phyloP scores from a whole-genome alignment of 257 asterid genomes.

The Fraxinus americana region DNA sequence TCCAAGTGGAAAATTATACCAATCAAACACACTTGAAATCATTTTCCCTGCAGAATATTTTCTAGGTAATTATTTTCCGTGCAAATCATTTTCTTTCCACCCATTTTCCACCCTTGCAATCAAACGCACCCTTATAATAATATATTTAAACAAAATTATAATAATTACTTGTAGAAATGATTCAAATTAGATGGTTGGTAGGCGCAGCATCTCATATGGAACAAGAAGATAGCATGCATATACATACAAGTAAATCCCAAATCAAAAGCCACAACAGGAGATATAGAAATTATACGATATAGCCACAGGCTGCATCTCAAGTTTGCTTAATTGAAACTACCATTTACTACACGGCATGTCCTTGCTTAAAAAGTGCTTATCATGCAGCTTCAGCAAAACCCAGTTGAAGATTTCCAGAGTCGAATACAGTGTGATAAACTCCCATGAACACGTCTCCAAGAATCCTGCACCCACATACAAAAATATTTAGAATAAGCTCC shows the following conservation, averaged over 20 bases:
- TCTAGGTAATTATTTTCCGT: too few relatives aligned
- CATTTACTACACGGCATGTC: conserved; percentile 18
- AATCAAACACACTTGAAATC: too few relatives aligned
- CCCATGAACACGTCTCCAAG: conserved; percentile 99
- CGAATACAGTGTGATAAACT: conserved; percentile 87
- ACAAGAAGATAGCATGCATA: conserved; percentile 2
- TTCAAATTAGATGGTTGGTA: not conserved
- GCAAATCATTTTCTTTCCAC: too few relatives aligned
- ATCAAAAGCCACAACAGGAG: not conserved
- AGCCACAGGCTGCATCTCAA: not conserved
- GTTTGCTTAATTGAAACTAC: conserved; percentile 22
- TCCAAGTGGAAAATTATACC: too few relatives aligned
- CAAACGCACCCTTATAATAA: too few relatives aligned
- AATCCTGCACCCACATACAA: conserved; percentile 56
- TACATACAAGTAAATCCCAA: conserved; percentile 2
- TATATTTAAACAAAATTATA: too few relatives aligned
- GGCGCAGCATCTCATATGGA: not conserved
- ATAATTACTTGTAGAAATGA: not conserved
- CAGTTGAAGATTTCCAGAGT: conserved; percentile 72
- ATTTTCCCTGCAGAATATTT: too few relatives aligned
- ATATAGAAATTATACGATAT: conserved; percentile 10
- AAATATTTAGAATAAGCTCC: conserved; percentile 11
- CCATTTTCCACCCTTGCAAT: too few relatives aligned
- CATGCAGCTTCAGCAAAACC: conserved; percentile 91
- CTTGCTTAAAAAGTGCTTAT: conserved; percentile 15